Conservation (phyloP, 179 eudicot genomes). For the Pouteria campechiana region DNA sequence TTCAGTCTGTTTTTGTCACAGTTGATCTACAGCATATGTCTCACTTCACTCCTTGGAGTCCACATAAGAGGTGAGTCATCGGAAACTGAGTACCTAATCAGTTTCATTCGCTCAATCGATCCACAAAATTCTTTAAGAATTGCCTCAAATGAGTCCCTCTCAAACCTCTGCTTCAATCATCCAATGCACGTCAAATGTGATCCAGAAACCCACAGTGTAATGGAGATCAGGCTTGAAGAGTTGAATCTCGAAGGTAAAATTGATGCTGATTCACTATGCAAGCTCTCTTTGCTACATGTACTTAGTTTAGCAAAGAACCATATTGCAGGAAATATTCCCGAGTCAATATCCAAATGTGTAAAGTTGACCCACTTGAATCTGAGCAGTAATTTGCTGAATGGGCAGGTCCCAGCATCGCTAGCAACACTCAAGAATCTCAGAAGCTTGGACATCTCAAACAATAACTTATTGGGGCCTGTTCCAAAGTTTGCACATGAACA, state of each 20-base stretch:
- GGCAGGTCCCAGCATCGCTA: constrained; percentile 10
- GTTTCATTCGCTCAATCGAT: constrained; percentile 13
- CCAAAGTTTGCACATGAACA: neutral
- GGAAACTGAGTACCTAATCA: constrained; percentile 8
- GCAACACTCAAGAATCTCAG: constrained; percentile 8
- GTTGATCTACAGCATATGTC: constrained; percentile 4
- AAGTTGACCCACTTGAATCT: constrained; percentile 9
- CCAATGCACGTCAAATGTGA: constrained; percentile 13
- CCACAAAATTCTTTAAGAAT: constrained; percentile 11
- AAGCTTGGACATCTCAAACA: constrained; percentile 13
- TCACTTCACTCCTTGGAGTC: constrained; percentile 1
- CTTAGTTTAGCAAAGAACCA: constrained; percentile 15
- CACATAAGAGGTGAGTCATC: constrained; percentile 14
- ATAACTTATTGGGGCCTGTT: neutral
- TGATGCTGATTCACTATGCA: constrained; percentile 18
- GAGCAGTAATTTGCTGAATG: constrained; percentile 14
- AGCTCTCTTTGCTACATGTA: constrained; percentile 10
- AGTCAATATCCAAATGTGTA: constrained; percentile 9
- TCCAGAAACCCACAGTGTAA: neutral
- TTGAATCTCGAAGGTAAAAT: constrained; percentile 15
- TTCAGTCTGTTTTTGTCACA: too few species aligned
- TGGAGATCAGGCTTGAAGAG: constrained; percentile 14
- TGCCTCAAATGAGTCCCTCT: constrained; percentile 5
- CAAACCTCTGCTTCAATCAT: constrained; percentile 11
- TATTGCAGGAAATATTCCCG: constrained; percentile 11